Evolutionary conservation across 2,329 filamentous ascomycete genomes (phyloP).

Genomic region (Trichoderma sp.): DNA sequence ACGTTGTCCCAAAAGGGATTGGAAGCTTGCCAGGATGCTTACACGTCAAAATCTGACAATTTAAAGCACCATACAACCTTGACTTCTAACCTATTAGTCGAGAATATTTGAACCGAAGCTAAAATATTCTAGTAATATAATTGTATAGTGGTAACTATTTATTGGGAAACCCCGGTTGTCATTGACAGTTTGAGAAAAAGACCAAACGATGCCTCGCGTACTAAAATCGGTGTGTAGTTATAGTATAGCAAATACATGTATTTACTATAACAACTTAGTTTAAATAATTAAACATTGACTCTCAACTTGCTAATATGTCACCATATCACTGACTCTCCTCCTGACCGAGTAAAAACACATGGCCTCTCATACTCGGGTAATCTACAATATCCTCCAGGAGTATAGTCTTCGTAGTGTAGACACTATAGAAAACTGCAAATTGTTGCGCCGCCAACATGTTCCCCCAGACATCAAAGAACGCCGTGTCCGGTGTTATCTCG

Average conservation of each 20-base stretch:
- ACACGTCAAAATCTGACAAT: too few species aligned
- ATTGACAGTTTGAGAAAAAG: too few species aligned
- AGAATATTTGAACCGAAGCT: too few species aligned
- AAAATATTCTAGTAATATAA: too few species aligned
- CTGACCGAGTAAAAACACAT: not conserved
- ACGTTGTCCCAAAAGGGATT: too few species aligned
- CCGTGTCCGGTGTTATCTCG: not conserved
- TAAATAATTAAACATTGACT: too few species aligned
- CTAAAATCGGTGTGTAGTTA: not conserved
- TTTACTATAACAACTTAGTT: not conserved
- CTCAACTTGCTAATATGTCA: not conserved
- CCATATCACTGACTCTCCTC: not conserved
- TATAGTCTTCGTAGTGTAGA: not conserved
- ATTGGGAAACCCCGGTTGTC: not conserved
- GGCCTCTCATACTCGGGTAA: not conserved
- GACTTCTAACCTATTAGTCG: too few species aligned
- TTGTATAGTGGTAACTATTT: too few species aligned
- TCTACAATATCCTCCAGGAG: not conserved
- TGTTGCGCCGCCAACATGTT: not conserved
- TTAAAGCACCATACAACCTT: too few species aligned
- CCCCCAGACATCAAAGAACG: not conserved
- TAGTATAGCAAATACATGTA: not conserved
- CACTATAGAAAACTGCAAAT: not conserved
- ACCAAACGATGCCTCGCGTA: not conserved
- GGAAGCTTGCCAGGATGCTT: too few species aligned